Base-by-base conservation (phyloP, 179 eudicot genomes). In the Beta lomatogona region DNA sequence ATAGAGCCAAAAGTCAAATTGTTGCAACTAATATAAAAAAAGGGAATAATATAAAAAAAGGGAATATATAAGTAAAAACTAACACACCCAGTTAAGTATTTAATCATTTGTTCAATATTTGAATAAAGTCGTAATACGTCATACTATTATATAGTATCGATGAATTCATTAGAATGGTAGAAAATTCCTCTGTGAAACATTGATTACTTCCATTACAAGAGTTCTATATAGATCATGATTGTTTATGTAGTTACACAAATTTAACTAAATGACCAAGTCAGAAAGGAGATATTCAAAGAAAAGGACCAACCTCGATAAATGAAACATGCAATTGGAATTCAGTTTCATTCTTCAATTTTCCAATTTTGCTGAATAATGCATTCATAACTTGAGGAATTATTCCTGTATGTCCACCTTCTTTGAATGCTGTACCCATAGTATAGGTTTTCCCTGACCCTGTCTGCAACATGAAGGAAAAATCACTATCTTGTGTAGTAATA, bases 361-460 rank as follows among this genome's bases (percentile, higher is more conserved):
- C 97, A 75, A 97, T 93, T 87, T 95, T 92, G 88, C 84, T 83
- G 86, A 95, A 97, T 77, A 97, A 87, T 77, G 91, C 89, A 85
- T 80, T 86, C 98, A 97, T 93, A 81, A 85, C 99, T 88, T 88
- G 92, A 80, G 99, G 99, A 81, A 97, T 93, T 64, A 97, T 84
- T 83, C 99, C 99, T 5, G 86, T 83, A 21, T 90, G 91, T 50
- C 77, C 83, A 69, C 92, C 99, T 70, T 95, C 99, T 84, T 86
- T 90, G 82, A 90, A 88, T 81, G 97, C 91, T 66, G 98, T 94
- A 76, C 98, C 98, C 99, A 97, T 97, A 9, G 99, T 97, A 85
- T 97, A 97, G 48, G 99, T 97, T 87, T 97, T 97, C 36, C 99
- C 99, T 52, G 99, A 97, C 63, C 99, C 99, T 5, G 99, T 97